Evolutionary conservation across 768 basidiomycete genomes (phyloP), one percentile per base, ranked within the genome.

Genomic region (Tremella mesenterica): DNA sequence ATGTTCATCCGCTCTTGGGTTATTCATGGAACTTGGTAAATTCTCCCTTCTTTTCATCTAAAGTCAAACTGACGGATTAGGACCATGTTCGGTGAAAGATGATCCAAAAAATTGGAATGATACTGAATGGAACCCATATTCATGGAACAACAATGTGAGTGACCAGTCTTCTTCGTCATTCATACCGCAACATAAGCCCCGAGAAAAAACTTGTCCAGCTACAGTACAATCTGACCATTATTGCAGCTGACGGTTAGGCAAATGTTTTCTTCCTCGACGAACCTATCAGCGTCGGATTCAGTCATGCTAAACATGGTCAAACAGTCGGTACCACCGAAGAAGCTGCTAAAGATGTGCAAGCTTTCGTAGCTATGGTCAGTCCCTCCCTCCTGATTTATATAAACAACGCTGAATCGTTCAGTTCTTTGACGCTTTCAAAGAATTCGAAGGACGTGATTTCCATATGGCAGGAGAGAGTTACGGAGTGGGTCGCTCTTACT

Each of bases 391-490:
- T 39, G 18, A 21, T 16, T 56, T 48, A 52, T 28, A 2, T 16
- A 44, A 25, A 16, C 38, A 8, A n/a, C 4, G 8, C n/a, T 10
- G 12, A 18, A 16, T 18, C 38, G 14, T 14, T 5, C 52, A 66
- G 64, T 87, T 88, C 74, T 85, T 87, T 60, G 83, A 87, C 58
- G 82, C 83, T 0, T 90, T 88, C 75, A 75, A 77, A 13, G 79
- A 85, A 58, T 87, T 85, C 71, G 68, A 80, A 44, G 84, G 84
- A 2, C 74, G 86, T 21, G 75, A 80, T 0, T 77, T 89, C 41
- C 85, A 87, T 58, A 76, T 88, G 47, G 78, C 85, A 0, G 87
- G 86, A 12, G 86, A 77, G 74, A 83, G 75, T 16, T 88, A 88
- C 58, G 86, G 80, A 1, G 86, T 85, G 56, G 53, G 81, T 73